Base-by-base conservation (phyloP, 1,139 yeast species). In the Candida tunisiensis region DNA sequence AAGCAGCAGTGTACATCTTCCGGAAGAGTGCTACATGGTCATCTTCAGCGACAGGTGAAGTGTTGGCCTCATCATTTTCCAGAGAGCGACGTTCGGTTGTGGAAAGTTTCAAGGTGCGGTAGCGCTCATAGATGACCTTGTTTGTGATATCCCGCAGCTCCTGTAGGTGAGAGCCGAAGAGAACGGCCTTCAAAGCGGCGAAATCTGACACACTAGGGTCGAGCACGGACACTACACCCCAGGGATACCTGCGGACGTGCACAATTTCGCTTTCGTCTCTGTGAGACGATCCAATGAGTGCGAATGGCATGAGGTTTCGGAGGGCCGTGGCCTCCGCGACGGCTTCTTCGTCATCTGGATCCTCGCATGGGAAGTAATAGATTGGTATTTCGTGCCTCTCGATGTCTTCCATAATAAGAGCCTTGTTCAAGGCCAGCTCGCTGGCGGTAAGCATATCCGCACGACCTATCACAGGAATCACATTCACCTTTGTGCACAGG, bases 391-490 rank as follows among this genome's bases (percentile, higher is more conserved):
- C 65, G 52, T 74, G 72, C 42, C 69, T 63, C 41, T 71, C 72
- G 38, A 88, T 71, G 46, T 85, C 96, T 38, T 69, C 73, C 55
- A 59, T 65, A 49, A 85, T 51, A 31, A 93, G 70, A 35, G 69
- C 65, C 57, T 91, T 88, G 57, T 88, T 88, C 33, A 66, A 66
- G 24, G 67, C 67, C 61, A 88, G 65, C 51, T 88, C 98, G 34
- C 60, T 60, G 26, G 85, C 82, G 10, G 92, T 72, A 45, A 88
- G 64, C 9, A 96, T 85, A 52, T 88, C 98, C 19, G 94, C 73
- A 55, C 88, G 88, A 32, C 96, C 93, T 53, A 88, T 82, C 29
- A 88, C 77, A 2, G 99, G 99, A 36, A 88, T 79, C 53, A 88
- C 68, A 53, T 88, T 88, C 34, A 85, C 95, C 36, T 96, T 69